Percentiles rank a stretch among this genome's conserved stretches.
Conservation (phyloP, 208 protist genomes). For the Herpetomonas samuelpessoai region DNA sequence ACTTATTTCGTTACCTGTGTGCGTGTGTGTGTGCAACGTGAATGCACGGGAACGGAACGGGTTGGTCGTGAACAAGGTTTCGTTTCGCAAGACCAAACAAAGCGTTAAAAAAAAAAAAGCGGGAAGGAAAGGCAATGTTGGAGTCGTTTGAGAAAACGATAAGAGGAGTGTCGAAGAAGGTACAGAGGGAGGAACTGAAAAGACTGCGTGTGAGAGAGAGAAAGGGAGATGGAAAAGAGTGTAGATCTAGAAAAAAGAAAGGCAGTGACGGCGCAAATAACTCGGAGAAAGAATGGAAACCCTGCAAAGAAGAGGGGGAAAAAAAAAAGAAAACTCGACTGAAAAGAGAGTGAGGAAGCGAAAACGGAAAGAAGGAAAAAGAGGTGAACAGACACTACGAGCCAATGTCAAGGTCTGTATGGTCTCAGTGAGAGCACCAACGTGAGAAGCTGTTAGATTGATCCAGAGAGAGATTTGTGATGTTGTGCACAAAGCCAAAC, state of each 20-base stretch:
- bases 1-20: too few relatives aligned
- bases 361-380: conserved; percentile 5
- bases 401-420: too few relatives aligned
- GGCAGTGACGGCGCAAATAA: too few relatives aligned
- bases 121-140: conserved; percentile 1
- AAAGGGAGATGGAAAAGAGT: conserved; percentile 16
- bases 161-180: conserved; percentile 6
- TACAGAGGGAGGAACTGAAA: conserved; percentile 5
- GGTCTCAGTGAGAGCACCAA: too few relatives aligned
- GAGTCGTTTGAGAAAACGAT: conserved; percentile 1
- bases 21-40: too few relatives aligned
- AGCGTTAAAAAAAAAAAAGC: conserved; percentile 2
- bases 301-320: too few relatives aligned
- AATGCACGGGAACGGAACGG: too few relatives aligned
- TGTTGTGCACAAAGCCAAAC: too few relatives aligned
- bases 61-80: too few relatives aligned
- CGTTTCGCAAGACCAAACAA: conserved; percentile 2
- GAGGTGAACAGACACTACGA: conserved; percentile 2
- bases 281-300: too few relatives aligned
- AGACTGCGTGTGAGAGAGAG: neutral
- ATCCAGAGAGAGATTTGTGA: too few relatives aligned
- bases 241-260: conserved; percentile 6
- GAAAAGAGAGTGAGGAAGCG: conserved; percentile 1
- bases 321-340: conserved; percentile 7
- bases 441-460: too few relatives aligned